A percentile compares a stretch with the other conserved stretches of the same genome.
Evolutionary conservation across 164 flowering plant species (phyloP).

Genomic region (Protea cynaroides): DNA sequence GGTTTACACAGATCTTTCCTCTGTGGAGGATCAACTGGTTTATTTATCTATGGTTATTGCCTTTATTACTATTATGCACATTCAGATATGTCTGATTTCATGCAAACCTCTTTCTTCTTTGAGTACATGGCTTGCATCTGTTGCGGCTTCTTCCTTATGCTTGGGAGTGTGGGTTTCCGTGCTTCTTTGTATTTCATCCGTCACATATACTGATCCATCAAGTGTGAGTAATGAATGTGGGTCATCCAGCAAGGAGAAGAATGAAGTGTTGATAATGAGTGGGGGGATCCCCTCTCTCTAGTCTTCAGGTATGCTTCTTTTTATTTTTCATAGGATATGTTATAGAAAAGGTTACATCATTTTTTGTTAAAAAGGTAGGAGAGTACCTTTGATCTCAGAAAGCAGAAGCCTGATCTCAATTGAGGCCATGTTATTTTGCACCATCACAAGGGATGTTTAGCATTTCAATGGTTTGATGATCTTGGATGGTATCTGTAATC

Average conservation of each 20-base stretch:
- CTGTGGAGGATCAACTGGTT: slow-evolving; percentile 21
- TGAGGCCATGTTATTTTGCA: not conserved
- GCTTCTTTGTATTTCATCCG: slow-evolving; percentile 21
- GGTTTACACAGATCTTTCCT: slow-evolving; percentile 14
- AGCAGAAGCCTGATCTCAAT: not conserved
- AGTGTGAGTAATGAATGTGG: slow-evolving; percentile 13
- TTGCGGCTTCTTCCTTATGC: slow-evolving; percentile 24
- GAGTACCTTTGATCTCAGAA: not conserved
- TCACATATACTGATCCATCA: slow-evolving; percentile 22
- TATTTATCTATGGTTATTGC: slow-evolving; percentile 18
- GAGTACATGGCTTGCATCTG: slow-evolving; percentile 25
- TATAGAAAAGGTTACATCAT: not conserved
- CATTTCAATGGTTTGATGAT: too few relatives aligned
- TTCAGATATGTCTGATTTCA: slow-evolving; percentile 22
- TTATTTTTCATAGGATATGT: not conserved
- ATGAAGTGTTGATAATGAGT: too few relatives aligned
- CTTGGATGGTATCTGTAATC: not conserved
- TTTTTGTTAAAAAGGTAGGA: not conserved
- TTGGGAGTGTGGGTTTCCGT: slow-evolving; percentile 20
- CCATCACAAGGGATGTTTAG: not conserved
- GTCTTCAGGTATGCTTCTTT: not conserved
- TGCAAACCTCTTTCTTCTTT: slow-evolving; percentile 24
- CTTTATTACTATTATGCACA: slow-evolving; percentile 21
- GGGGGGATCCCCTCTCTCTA: not conserved
- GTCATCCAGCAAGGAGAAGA: too few relatives aligned